Base-by-base conservation (phyloP, 441 rosid genomes). In the Croton laevigatus region DNA sequence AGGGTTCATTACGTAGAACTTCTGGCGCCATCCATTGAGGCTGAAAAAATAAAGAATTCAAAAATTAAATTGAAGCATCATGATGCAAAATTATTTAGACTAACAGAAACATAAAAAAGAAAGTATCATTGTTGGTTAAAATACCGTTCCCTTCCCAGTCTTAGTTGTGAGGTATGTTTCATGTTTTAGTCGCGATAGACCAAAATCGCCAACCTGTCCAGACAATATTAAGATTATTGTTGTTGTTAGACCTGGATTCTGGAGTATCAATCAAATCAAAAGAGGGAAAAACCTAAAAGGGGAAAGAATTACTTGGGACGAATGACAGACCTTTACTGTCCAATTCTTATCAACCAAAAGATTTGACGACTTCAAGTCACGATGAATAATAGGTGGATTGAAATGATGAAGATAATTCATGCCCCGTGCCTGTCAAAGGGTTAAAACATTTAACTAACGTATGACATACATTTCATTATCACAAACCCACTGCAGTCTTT, bases 1-100 rank as follows among this genome's bases (percentile, higher is more conserved):
- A 81, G 62, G 90, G 91, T 73, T 95, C 99, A 74, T 89, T 91
- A 9, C 98, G 87, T 68, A 92, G 91, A 84, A 89, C 95, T 86
- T 95, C 99, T 0, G 98, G 99, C 3, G 99, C 99, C 98, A 95
- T 95, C 99, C 99, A 92, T 75, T 94, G 97, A 78, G 97, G 99
- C 98, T 95, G 77, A 73, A 87, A 49, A n/a, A 71, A 72, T 23
- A 67, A 49, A 52, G 44, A 77, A 66, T 55, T 51, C 19, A 46
- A 68, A 70, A 40, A 22, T 51, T 64, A 34, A 71, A 46, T 64
- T 27, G 16, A 59, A 22, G 63, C 48, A 69, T 46, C 48, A 36
- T 16, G 44, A n/a, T 1, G 63, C 5, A 13, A 71, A 59, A 42
- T 64, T 63, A 48, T 12, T 64, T 63, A 58, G 40, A 69, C 22